Evolutionary conservation across 108 stramenopile genomes (phyloP).

Genomic region (Aurantiochytrium sp.): DNA sequence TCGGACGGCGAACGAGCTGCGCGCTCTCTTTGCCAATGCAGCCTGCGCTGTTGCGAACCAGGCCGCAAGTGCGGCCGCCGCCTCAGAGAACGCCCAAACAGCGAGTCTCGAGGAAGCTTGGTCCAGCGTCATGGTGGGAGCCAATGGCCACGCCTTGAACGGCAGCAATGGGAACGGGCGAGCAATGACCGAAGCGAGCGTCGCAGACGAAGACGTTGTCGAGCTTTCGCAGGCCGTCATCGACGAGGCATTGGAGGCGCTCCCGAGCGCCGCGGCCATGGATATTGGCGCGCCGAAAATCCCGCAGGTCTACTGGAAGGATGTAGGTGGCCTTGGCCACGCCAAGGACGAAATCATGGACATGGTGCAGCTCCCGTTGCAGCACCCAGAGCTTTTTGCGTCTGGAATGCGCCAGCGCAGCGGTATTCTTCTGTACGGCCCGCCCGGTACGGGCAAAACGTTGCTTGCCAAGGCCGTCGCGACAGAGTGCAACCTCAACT

Average conservation of each 20-base stretch:
- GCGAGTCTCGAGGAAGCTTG: constrained; percentile 71
- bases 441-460: constrained; percentile 98
- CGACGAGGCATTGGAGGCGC: background rate
- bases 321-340: constrained; percentile 96
- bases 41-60: constrained; percentile 55
- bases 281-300: constrained; percentile 75
- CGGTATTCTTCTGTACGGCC: constrained; percentile 96
- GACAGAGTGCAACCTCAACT: constrained; percentile 98
- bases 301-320: constrained; percentile 92
- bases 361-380: constrained; percentile 94
- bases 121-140: constrained; percentile 76
- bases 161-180: background rate
- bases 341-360: constrained; percentile 97
- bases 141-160: constrained; percentile 34
- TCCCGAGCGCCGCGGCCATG: constrained; percentile 42
- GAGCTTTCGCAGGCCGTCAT: background rate
- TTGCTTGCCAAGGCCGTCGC: constrained; percentile 98
- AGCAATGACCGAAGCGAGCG: background rate
- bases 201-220: background rate
- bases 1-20: constrained; percentile 92
- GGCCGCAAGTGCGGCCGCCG: background rate
- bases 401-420: constrained; percentile 92
- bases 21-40: constrained; percentile 77
- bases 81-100: background rate
- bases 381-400: constrained; percentile 89